Evolutionary conservation across 2,329 filamentous ascomycete species (phyloP).

Genomic region (Akanthomyces dipterigenus): DNA sequence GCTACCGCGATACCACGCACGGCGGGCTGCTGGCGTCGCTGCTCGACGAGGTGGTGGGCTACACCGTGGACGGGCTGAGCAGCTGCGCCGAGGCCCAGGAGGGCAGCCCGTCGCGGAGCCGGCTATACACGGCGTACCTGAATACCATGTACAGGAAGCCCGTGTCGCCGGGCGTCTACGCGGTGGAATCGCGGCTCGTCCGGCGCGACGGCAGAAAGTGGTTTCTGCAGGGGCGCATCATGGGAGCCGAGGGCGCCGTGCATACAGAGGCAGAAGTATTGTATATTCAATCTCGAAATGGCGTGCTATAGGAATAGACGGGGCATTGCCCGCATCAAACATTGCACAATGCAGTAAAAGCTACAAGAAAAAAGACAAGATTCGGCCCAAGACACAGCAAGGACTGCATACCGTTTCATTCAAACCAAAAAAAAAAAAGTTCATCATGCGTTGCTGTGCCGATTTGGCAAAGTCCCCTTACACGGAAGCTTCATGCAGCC

Average conservation of each 20-base stretch:
- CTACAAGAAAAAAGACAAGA: background rate
- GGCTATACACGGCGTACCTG: slow-evolving; percentile 5
- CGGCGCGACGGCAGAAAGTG: slow-evolving; percentile 3
- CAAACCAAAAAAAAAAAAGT: background rate
- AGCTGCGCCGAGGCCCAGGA: background rate
- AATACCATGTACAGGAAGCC: background rate
- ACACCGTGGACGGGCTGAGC: background rate
- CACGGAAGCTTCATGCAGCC: background rate
- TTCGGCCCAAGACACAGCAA: background rate
- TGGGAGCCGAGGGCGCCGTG: background rate
- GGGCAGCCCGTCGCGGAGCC: background rate
- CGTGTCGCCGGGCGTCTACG: slow-evolving; percentile 4
- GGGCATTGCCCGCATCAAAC: background rate
- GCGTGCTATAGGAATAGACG: background rate
- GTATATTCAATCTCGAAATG: background rate
- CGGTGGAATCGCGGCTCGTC: slow-evolving; percentile 1
- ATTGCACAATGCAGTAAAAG: background rate
- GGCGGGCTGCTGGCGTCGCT: slow-evolving; percentile 3
- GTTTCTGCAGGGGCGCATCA: background rate
- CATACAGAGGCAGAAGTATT: slow-evolving; percentile 2
- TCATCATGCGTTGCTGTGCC: background rate
- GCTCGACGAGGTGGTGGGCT: slow-evolving; percentile 3
- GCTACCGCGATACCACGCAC: slow-evolving; percentile 5
- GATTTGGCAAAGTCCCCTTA: too few relatives aligned
- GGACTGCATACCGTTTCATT: background rate